Evolutionary conservation across 192 early-diverging fungal genomes (phyloP).

Genomic region (Coemansia sp.): DNA sequence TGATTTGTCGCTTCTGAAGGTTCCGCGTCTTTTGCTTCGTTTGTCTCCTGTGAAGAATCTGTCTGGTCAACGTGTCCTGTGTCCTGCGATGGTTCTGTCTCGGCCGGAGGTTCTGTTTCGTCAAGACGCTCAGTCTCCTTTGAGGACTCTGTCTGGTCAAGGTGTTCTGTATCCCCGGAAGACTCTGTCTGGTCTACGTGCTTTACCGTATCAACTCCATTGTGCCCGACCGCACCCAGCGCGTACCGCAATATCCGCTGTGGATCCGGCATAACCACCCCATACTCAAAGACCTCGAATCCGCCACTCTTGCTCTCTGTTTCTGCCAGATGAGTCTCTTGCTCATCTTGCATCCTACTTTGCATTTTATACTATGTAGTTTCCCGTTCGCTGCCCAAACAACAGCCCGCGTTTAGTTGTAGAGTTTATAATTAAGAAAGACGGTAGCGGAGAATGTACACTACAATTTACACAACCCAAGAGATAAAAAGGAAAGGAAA

Average conservation of each 20-base stretch:
- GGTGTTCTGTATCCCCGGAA: too few relatives aligned
- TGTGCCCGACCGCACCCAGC: not conserved
- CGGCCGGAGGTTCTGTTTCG: too few relatives aligned
- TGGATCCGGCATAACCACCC: not conserved
- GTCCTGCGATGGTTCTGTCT: too few relatives aligned
- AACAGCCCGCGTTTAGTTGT: too few relatives aligned
- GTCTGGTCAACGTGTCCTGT: too few relatives aligned
- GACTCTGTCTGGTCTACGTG: too few relatives aligned
- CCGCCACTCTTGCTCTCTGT: not conserved
- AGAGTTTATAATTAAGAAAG: not conserved
- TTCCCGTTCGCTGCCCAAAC: not conserved
- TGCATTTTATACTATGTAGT: too few relatives aligned
- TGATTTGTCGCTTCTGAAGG: not conserved
- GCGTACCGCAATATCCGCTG: constrained; percentile 4
- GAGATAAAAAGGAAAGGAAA: constrained; percentile 5
- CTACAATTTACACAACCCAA: not conserved
- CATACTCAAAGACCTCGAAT: not conserved
- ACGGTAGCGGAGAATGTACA: not conserved
- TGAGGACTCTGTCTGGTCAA: too few relatives aligned
- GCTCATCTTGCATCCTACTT: not conserved
- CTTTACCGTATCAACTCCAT: too few relatives aligned
- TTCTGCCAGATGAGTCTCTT: constrained; percentile 6
- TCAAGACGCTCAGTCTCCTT: too few relatives aligned
- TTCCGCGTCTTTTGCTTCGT: not conserved
- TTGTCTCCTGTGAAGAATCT: too few relatives aligned